Conservation (phyloP, 1,139 yeast genomes). For the Geotrichum carabidarum region DNA sequence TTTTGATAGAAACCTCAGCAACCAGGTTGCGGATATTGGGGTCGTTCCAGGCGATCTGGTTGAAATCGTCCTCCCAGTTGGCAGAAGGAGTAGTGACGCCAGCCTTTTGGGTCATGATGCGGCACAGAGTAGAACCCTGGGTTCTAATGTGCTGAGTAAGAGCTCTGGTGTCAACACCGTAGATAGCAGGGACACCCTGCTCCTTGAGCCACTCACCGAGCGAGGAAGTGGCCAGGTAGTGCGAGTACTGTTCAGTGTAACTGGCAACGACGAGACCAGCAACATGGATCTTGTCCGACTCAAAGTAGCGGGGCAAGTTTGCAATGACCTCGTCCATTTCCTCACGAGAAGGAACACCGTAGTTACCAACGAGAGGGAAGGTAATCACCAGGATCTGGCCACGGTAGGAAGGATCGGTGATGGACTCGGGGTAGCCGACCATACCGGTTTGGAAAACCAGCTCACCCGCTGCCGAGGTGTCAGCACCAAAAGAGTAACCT, state of each 20-base stretch:
- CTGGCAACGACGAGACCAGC: constrained; percentile 97
- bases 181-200: constrained; percentile 90
- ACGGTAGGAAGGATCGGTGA: constrained; percentile 97
- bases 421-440: constrained; percentile 99
- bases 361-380: constrained; percentile 94
- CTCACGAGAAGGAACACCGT: constrained; percentile 94
- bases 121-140: constrained; percentile 88
- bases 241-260: constrained; percentile 94
- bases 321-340: constrained; percentile 69
- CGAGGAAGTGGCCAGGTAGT: constrained; percentile 85
- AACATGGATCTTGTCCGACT: constrained; percentile 83
- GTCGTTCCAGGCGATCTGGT: constrained; percentile 83
- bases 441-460: constrained; percentile 99
- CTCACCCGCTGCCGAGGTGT: constrained; percentile 87
- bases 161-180: constrained; percentile 96
- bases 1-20: constrained; percentile 75
- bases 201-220: constrained; percentile 90
- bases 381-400: constrained; percentile 97
- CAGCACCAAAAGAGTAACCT: constrained; percentile 98
- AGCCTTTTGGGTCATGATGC: constrained; percentile 59
- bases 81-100: constrained; percentile 42
- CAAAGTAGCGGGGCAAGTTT: constrained; percentile 84
- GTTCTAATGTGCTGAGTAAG: constrained; percentile 90
- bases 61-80: constrained; percentile 60
- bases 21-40: constrained; percentile 91